Conservation (phyloP, 768 basidiomycete species). For the Hydnum rufescens region DNA sequence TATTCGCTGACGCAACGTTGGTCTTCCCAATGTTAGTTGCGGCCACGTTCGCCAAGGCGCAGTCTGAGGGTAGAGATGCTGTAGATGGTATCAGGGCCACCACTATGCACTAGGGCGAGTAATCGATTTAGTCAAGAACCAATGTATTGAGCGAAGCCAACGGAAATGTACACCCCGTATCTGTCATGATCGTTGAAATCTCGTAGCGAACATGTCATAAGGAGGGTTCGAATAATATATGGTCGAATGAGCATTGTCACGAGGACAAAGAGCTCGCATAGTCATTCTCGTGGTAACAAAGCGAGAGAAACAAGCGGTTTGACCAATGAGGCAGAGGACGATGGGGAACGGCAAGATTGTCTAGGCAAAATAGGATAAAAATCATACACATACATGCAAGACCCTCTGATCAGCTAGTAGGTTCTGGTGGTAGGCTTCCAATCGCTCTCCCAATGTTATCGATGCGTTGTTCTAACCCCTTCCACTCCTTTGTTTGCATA, state of each 20-base stretch:
- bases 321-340: neutral
- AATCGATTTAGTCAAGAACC: too few species aligned
- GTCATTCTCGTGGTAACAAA: neutral
- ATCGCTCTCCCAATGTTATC: conserved; percentile 54
- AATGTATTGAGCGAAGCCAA: neutral
- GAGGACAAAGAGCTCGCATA: neutral
- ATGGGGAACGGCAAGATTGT: neutral
- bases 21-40: conserved; percentile 28
- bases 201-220: conserved; percentile 66
- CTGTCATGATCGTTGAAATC: conserved; percentile 63
- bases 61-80: conserved; percentile 17
- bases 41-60: conserved; percentile 25
- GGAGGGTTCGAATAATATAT: conserved; percentile 25
- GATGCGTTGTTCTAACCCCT: conserved; percentile 43
- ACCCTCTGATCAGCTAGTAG: too few species aligned
- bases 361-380: too few species aligned
- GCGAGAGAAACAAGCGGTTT: neutral
- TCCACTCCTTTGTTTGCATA: conserved; percentile 32
- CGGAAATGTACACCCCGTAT: conserved; percentile 52
- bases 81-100: too few species aligned
- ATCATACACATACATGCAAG: too few species aligned
- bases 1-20: conserved; percentile 27
- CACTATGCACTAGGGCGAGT: too few species aligned
- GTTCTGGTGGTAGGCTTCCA: conserved; percentile 4
- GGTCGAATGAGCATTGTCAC: neutral